Percentiles rank a stretch among this genome's conserved stretches.
These are phyloP conservation scores for Albifimbria verrucaria DNA, from an alignment of 2,329 filamentous ascomycete genomes.

Conservation along the genomic window DNA sequence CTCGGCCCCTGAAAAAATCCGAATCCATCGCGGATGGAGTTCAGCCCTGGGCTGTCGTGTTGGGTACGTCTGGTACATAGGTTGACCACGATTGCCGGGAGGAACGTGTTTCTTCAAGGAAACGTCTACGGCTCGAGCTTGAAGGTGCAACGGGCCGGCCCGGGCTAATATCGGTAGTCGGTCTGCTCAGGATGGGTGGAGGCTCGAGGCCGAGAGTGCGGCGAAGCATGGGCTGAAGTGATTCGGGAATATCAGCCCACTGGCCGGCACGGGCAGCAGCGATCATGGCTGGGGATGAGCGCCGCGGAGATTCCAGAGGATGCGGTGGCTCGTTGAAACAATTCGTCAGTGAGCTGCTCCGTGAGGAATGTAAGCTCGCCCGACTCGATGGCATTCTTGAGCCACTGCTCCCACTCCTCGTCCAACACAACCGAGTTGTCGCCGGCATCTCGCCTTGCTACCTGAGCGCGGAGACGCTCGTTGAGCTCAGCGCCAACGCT, in stretches of 20 bases:
- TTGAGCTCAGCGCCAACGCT: constrained; percentile 63
- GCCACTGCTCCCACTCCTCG: constrained; percentile 72
- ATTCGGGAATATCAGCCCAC: constrained; percentile 57
- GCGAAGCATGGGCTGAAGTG: constrained; percentile 50
- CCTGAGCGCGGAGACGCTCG: constrained; percentile 61
- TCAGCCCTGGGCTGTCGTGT: background rate
- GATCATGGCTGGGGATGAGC: constrained; percentile 49
- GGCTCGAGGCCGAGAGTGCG: constrained; percentile 38
- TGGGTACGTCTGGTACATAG: constrained; percentile 19
- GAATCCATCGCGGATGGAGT: background rate
- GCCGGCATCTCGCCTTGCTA: constrained; percentile 60
- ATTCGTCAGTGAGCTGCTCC: constrained; percentile 37
- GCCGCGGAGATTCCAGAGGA: constrained; percentile 24
- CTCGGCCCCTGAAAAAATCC: no score
- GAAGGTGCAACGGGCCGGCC: constrained; percentile 3
- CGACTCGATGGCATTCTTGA: constrained; percentile 66
- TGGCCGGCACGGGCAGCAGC: constrained; percentile 52
- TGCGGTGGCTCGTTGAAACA: constrained; percentile 25
- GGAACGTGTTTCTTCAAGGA: constrained; percentile 9
- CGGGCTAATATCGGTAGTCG: background rate
- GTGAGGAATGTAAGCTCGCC: constrained; percentile 51
- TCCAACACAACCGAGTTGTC: constrained; percentile 58
- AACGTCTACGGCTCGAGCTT: constrained; percentile 12
- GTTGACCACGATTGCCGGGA: background rate
- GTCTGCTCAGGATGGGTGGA: constrained; percentile 1